Evolutionary conservation across 441 rosid species (phyloP).

Genomic region (Populus hybrid): DNA sequence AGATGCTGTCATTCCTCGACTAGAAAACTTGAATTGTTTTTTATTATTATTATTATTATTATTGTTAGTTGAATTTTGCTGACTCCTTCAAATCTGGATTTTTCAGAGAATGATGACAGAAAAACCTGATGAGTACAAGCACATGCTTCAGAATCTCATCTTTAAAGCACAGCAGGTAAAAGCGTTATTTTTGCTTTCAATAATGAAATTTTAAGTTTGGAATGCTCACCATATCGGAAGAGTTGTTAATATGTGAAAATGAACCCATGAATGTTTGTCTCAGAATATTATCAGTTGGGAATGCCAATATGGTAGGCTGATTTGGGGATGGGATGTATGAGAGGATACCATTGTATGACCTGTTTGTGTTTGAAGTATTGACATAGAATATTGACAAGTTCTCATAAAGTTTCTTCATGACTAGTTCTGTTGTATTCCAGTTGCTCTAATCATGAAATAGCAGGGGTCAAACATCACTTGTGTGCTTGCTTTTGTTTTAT

Average conservation of each 20-base stretch:
- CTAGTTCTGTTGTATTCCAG: background rate
- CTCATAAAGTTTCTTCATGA: background rate
- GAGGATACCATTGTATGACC: background rate
- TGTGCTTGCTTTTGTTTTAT: slow-evolving; percentile 22
- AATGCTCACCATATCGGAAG: background rate
- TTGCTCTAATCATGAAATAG: background rate
- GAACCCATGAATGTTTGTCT: background rate
- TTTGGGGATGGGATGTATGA: background rate
- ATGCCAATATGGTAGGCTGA: background rate
- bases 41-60: background rate
- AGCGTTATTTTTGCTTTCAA: background rate
- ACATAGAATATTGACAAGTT: background rate
- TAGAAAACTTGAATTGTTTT: slow-evolving; percentile 3
- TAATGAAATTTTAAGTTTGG: background rate
- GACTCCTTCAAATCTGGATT: slow-evolving; percentile 22
- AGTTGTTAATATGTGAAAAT: background rate
- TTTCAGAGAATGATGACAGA: slow-evolving; percentile 99
- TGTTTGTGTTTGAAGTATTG: background rate
- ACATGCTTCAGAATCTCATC: slow-evolving; percentile 94
- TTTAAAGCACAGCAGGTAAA: slow-evolving; percentile 96
- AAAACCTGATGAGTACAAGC: slow-evolving; percentile 91
- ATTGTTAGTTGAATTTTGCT: slow-evolving; percentile 7
- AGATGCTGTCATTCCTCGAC: slow-evolving; percentile 26
- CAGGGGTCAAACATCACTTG: slow-evolving; percentile 16
- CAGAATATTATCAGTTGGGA: background rate